Base-by-base conservation (phyloP, 768 basidiomycete species). In the Omphalotus guepiniiformis region DNA sequence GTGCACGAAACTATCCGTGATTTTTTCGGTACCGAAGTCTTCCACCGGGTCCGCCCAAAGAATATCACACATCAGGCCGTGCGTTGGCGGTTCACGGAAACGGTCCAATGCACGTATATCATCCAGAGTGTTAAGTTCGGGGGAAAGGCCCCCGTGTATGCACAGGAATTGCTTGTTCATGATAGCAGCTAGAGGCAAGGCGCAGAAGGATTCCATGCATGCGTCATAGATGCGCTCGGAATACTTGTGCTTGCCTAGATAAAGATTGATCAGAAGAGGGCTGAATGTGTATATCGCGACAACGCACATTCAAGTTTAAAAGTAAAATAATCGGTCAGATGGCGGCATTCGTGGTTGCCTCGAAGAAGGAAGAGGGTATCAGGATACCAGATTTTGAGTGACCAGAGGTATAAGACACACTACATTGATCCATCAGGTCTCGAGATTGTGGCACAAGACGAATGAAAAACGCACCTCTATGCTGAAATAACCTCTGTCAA, bases 131-230 rank as follows among this genome's bases (percentile, higher is more conserved):
- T 92, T 84, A 30, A 99, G 70, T 63, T 99, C 96, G 0, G 96
- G 96, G 0, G 91, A 94, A 12, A 99, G 75, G 15, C 96, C 96
- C 25, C 96, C 96, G 52, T 99, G 96, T 51, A 98, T 96, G 66
- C 95, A 99, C 41, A 98, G 73, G 67, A 99, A 99, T 67, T 98
- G 96, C 63, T 97, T 97, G 74, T 99, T 99, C 95, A 98, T 98
- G 60, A 99, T 67, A 26, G 96, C 96, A 1, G 95, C 95, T 7
- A 99, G 78, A 2, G 96, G 96, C 1, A 99, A 78, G 0, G 88
- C 78, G 62, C 94, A 97, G 74, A 99, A 98, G 0, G 91, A 91
- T 23, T 96, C 90, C 93, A 97, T 95, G 76, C 91, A 93, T 22
- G 92, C 93, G 51, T 99, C 93, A 64, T 99, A 99, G 51, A 99